Evolutionary conservation across 768 basidiomycete species (phyloP).

Genomic region (Lactarius sanguifluus): DNA sequence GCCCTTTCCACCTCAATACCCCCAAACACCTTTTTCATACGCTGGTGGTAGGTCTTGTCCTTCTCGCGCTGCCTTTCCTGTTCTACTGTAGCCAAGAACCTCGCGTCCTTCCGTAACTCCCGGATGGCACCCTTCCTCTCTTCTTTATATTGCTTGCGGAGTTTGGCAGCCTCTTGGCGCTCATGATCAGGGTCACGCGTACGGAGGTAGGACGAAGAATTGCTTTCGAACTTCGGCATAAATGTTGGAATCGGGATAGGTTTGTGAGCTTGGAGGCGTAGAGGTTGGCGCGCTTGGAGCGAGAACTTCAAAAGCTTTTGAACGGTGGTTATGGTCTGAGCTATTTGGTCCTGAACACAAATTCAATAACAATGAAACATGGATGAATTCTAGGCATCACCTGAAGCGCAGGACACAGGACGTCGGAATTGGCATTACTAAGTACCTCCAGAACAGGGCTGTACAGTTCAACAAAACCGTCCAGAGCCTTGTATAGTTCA

Average conservation of each 20-base stretch:
- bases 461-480: constrained; percentile 85
- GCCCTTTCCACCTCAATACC: constrained; percentile 85
- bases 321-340: constrained; percentile 23
- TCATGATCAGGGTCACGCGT: constrained; percentile 91
- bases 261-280: constrained; percentile 88
- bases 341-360: constrained; percentile 11
- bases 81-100: constrained; percentile 87
- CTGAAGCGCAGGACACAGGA: constrained; percentile 52
- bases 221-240: constrained; percentile 87
- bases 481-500: constrained; percentile 72
- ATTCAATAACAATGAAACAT: constrained; percentile 6
- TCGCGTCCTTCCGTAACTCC: constrained; percentile 92
- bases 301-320: constrained; percentile 73
- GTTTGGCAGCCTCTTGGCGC: constrained; percentile 80
- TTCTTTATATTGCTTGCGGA: constrained; percentile 88
- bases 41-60: constrained; percentile 74
- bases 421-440: constrained; percentile 47
- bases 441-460: constrained; percentile 63
- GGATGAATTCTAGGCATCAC: constrained; percentile 40
- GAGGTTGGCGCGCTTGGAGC: constrained; percentile 67
- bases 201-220: constrained; percentile 71
- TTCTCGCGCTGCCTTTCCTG: constrained; percentile 83
- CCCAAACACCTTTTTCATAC: constrained; percentile 80
- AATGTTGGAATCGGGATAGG: constrained; percentile 94
- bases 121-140: constrained; percentile 96